Evolutionary conservation across 2,329 filamentous ascomycete genomes (phyloP), one percentile per base, ranked within the genome.

Genomic region (Nannizziopsis barbatae): DNA sequence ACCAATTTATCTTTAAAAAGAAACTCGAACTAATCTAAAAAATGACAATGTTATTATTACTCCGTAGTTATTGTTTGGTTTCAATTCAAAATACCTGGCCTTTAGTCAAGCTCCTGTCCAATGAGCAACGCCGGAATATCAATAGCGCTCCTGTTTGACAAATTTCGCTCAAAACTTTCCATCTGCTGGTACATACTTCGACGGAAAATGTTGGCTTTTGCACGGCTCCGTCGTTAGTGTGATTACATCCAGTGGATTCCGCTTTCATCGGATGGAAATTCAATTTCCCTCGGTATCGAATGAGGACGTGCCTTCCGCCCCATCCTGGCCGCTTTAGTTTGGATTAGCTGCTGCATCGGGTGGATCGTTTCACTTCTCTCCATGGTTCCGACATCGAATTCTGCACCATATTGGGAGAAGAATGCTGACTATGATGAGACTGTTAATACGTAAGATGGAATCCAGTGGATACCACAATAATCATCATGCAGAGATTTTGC

Each of bases 341-440:
- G 35, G 43, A 22, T 37, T 27, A 36, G 44, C n/a, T 30, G 44
- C 35, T 46, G 17, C 20, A 18, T 40, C 36, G 45, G 36, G 45
- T 47, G 45, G 45, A 47, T 47, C 45, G 45, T 47, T 42, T 42
- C 45, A 47, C 37, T 12, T 27, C 22, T 6, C 45, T 35, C 17
- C 45, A 33, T 47, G 45, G 45, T 47, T 33, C 36, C 32, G 7
- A 36, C 9, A n/a, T n/a, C 22, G 14, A 3, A 37, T 37, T 37
- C 27, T 40, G 36, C 36, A 20, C 17, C 22, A 32, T 33, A 9
- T 14, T 45, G 9, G 6, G 14, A 37, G 7, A 6, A 17, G n/a
- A 37, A 17, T 8, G 35, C 44, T 20, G 27, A 39, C 4, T 37
- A 45, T 22, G 35, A 30, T 33, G 44, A 20, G 14, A 27, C 38